Percentiles rank a stretch among this genome's conserved stretches.
These are phyloP conservation scores for Wickerhamiella australiensis DNA, from an alignment of 805 yeast species.

Conservation along the genomic window DNA sequence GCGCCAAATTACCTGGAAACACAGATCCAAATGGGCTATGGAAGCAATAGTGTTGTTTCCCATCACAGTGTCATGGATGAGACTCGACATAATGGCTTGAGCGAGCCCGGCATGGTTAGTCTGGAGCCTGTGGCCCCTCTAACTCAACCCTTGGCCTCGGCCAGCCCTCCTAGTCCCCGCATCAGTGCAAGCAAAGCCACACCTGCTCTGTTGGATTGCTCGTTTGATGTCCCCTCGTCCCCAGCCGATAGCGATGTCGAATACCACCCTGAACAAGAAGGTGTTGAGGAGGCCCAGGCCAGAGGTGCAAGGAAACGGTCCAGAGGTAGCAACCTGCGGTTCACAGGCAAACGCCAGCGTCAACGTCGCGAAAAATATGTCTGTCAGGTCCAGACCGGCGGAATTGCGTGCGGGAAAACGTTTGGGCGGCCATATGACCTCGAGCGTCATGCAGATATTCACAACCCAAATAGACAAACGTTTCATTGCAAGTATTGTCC, in stretches of 20 bases:
- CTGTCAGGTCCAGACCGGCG: not conserved
- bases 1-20: not conserved
- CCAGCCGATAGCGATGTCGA: not conserved
- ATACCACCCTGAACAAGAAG: not conserved
- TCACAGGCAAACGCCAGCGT: not conserved
- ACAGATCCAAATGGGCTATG: not conserved
- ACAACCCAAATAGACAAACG: conserved; percentile 10
- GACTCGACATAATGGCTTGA: too few relatives aligned
- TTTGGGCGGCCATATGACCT: conserved; percentile 11
- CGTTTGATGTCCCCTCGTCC: not conserved
- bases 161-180: not conserved
- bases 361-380: not conserved
- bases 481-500: conserved; percentile 3
- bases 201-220: not conserved
- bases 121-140: not conserved
- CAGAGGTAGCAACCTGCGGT: not conserved
- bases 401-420: conserved; percentile 1
- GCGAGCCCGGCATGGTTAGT: too few relatives aligned
- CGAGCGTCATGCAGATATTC: conserved; percentile 9
- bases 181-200: not conserved
- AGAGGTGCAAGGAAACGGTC: not conserved
- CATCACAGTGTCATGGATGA: too few relatives aligned
- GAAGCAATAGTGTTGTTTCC: not conserved
- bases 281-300: not conserved
- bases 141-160: too few relatives aligned